Base-by-base conservation (phyloP, 352 stramenopile species). In the Peronospora belbahrii region DNA sequence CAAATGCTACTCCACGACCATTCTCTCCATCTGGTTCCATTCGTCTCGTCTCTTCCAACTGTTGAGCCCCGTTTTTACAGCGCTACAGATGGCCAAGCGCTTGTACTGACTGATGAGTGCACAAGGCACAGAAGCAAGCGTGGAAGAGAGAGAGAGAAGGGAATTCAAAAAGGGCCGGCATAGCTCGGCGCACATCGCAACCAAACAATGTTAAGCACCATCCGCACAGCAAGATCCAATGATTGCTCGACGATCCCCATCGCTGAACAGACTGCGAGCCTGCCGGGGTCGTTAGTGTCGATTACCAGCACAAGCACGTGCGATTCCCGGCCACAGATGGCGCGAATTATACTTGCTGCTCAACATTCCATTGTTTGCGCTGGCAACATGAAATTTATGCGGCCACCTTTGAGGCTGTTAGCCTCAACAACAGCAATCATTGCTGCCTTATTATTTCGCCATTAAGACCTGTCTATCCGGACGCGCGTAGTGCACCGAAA, bases 11-110 rank as follows among this genome's bases (percentile, higher is more conserved):
- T 27, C 10, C 23, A 17, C 35, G 28, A 27, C 38, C 37, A 52
- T 43, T 36, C 42, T 32, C 25, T 8, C 48, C 56, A 65, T 51
- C 51, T 66, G 55, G 36, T 37, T 7, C 8, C 17, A 10, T n/a
- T 20, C 8, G 4, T 38, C 15, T 46, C 19, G 45, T 20, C 35
- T 18, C 25, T 33, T 45, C 13, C 34, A 37, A 15, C 30, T 32
- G 48, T 32, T 54, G 17, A 19, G 52, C 24, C 41, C 46, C 35
- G 32, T 62, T 56, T 62, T 53, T 59, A 59, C 45, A 49, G 54
- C 48, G 43, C 58, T 43, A 47, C 53, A 67, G 38, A 47, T 24
- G 13, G 25, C 39, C 45, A 19, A 42, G 49, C 34, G 22, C 22
- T 38, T 40, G 8, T 9, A 18, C 8, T 27, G 10, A 20, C 48